phyloP scores from a whole-genome alignment of 805 yeast genomes.

The Starmerella ratchasimensis region DNA sequence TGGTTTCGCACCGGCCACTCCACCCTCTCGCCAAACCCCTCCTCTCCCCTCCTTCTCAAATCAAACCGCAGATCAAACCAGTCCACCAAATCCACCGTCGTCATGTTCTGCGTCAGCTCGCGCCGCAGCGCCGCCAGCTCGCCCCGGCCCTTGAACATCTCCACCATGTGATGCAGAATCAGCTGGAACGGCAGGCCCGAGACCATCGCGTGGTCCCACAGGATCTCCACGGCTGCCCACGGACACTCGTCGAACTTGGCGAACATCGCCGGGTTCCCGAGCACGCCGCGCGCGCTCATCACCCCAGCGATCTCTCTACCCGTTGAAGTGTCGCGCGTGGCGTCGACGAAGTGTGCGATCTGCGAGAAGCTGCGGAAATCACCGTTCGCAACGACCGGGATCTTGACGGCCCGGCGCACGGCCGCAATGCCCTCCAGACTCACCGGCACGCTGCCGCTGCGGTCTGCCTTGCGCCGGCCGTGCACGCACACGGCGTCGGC shows the following conservation, averaged over 20 bases:
- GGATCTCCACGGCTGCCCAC: slow-evolving; percentile 78
- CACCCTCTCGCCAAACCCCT: slow-evolving; percentile 46
- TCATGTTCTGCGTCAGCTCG: slow-evolving; percentile 48
- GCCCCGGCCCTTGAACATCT: slow-evolving; percentile 51
- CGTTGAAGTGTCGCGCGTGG: neutral
- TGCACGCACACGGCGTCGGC: slow-evolving; percentile 91
- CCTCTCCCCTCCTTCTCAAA: slow-evolving; percentile 52
- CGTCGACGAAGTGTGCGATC: slow-evolving; percentile 37
- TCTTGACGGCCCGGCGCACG: slow-evolving; percentile 39
- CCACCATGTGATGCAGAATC: slow-evolving; percentile 73
- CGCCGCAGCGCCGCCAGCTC: slow-evolving; percentile 27
- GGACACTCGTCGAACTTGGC: slow-evolving; percentile 54
- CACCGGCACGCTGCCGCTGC: slow-evolving; percentile 66
- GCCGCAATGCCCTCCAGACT: slow-evolving; percentile 66
- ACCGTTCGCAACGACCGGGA: slow-evolving; percentile 95
- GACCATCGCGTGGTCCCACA: slow-evolving; percentile 63
- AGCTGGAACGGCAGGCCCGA: slow-evolving; percentile 79
- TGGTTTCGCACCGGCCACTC: slow-evolving; percentile 39
- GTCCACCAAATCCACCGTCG: slow-evolving; percentile 54
- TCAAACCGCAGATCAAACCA: slow-evolving; percentile 67
- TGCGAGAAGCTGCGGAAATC: slow-evolving; percentile 54
- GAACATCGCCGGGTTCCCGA: slow-evolving; percentile 79
- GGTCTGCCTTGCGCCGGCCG: slow-evolving; percentile 73
- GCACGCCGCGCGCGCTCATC: slow-evolving; percentile 86
- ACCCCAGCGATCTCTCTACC: slow-evolving; percentile 77